Conservation (phyloP, 805 yeast species). For the Ogataea ramenticola region DNA sequence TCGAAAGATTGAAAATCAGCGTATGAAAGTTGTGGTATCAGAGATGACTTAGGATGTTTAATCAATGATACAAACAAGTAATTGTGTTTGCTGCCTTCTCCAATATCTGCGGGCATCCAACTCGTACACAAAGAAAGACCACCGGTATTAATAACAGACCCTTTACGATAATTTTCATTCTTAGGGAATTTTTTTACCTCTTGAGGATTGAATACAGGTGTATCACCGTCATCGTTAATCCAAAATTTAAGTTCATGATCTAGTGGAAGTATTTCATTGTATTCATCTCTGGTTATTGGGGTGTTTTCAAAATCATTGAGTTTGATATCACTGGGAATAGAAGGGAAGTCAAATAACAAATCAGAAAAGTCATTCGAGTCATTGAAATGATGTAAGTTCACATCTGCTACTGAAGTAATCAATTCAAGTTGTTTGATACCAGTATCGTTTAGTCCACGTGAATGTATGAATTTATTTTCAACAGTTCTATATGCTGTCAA, state of each 20-base stretch:
- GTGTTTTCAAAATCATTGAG: neutral
- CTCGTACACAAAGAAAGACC: slow-evolving; percentile 20
- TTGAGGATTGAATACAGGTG: neutral
- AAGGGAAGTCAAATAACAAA: slow-evolving; percentile 2
- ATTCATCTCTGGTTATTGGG: slow-evolving; percentile 1
- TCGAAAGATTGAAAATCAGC: slow-evolving; percentile 7
- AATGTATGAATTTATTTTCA: neutral
- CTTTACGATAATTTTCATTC: slow-evolving; percentile 14
- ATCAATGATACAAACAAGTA: slow-evolving; percentile 22
- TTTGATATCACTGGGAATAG: neutral
- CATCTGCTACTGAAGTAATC: slow-evolving; percentile 8
- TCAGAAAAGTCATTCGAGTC: slow-evolving; percentile 3
- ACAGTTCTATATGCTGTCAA: neutral
- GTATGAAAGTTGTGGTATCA: slow-evolving; percentile 12
- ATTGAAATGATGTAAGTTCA: slow-evolving; percentile 12
- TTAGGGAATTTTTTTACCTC: slow-evolving; percentile 8
- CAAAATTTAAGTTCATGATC: slow-evolving; percentile 9
- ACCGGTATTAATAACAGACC: slow-evolving; percentile 22
- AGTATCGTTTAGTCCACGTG: slow-evolving; percentile 1
- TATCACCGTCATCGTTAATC: slow-evolving; percentile 9
- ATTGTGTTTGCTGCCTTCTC: slow-evolving; percentile 6
- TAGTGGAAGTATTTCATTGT: slow-evolving; percentile 5
- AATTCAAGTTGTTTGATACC: slow-evolving; percentile 1
- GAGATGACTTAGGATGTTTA: slow-evolving; percentile 1
- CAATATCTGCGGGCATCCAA: slow-evolving; percentile 16